Evolutionary conservation across 2,329 filamentous ascomycete genomes (phyloP).

Genomic region (Allantophomopsis lycopodina): DNA sequence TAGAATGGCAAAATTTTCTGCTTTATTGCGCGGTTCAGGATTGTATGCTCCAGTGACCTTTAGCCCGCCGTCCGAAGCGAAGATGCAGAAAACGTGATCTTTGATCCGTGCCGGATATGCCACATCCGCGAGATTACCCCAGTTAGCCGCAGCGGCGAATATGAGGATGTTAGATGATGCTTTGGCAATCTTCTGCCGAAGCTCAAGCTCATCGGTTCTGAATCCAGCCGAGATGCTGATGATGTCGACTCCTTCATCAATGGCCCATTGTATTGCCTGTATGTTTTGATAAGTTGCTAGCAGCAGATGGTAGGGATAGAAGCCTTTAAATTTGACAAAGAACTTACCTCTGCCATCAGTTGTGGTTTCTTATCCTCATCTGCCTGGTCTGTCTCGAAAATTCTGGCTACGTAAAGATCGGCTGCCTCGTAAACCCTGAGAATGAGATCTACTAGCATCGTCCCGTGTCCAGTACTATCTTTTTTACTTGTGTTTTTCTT

Average conservation of each 20-base stretch:
- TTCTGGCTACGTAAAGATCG: too few relatives aligned
- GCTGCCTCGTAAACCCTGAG: too few relatives aligned
- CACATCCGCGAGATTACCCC: background rate
- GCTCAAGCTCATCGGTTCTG: background rate
- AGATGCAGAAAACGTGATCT: background rate
- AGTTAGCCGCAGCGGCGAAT: background rate
- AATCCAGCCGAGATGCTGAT: background rate
- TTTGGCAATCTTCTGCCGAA: background rate
- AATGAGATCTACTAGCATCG: too few relatives aligned
- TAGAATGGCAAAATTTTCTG: too few relatives aligned
- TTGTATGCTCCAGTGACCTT: too few relatives aligned
- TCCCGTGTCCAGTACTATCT: background rate
- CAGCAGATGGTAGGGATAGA: background rate
- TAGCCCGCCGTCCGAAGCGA: too few relatives aligned
- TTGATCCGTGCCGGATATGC: background rate
- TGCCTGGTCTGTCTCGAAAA: too few relatives aligned
- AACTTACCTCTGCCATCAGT: too few relatives aligned
- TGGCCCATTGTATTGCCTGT: background rate
- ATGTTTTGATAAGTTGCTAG: background rate
- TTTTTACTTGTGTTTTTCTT: background rate
- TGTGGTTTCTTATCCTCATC: too few relatives aligned
- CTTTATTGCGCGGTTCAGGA: too few relatives aligned
- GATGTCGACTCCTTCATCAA: background rate
- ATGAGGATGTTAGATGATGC: background rate
- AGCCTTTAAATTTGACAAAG: too few relatives aligned